These are phyloP conservation scores for Craterostigma plantagineum DNA, from an alignment of 257 asterid species.

Conservation along the genomic window DNA sequence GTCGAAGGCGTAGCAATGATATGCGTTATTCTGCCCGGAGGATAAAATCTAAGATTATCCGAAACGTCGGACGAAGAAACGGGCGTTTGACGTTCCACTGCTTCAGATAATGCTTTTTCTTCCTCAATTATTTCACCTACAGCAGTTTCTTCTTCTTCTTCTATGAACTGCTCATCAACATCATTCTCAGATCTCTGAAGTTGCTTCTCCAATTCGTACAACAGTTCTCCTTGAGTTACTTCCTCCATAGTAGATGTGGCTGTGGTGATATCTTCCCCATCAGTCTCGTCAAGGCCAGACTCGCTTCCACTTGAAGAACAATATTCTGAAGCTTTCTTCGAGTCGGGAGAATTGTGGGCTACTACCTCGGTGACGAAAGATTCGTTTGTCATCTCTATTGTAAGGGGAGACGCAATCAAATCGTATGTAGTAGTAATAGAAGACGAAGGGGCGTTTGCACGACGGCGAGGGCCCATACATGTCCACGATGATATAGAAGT, in stretches of 20 bases:
- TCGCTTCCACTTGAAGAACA: conserved; percentile 34
- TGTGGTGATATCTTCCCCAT: conserved; percentile 44
- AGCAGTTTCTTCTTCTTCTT: conserved; percentile 59
- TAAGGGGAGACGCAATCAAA: conserved; percentile 27
- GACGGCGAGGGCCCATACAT: conserved; percentile 82
- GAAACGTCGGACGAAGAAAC: conserved; percentile 47
- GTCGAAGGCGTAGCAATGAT: conserved; percentile 34
- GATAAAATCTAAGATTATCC: conserved; percentile 52
- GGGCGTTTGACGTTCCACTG: conserved; percentile 47
- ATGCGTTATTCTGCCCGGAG: conserved; percentile 79
- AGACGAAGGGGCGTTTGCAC: conserved; percentile 22
- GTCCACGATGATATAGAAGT: conserved; percentile 67
- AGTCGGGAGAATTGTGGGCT: conserved; percentile 14
- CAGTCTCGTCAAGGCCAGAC: conserved; percentile 36
- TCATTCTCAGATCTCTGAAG: conserved; percentile 44
- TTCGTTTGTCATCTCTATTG: conserved; percentile 27
- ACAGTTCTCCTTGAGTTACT: conserved; percentile 61
- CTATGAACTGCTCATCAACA: conserved; percentile 18
- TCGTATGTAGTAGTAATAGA: conserved; percentile 27
- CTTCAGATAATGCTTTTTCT: conserved; percentile 39
- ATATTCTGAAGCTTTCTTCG: conserved; percentile 16
- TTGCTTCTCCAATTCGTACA: conserved; percentile 76
- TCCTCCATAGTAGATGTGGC: conserved; percentile 28
- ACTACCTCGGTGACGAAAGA: conserved; percentile 21
- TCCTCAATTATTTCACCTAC: conserved; percentile 62